These are phyloP conservation scores for Hura crepitans DNA, from an alignment of 441 rosid species.

Conservation along the genomic window DNA sequence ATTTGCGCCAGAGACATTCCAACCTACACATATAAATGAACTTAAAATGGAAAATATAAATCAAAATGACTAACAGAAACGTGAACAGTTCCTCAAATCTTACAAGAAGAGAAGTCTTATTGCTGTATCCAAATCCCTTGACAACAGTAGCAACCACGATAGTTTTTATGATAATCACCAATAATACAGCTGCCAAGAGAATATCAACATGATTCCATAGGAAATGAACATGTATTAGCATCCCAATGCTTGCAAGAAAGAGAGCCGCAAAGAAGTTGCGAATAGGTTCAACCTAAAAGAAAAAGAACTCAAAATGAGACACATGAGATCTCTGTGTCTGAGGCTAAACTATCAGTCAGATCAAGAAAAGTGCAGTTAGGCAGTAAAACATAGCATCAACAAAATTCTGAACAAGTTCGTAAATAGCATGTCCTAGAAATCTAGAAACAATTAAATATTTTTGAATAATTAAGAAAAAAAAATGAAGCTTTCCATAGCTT, in stretches of 20 bases:
- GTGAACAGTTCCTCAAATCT: conserved; percentile 28
- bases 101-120: conserved; percentile 92
- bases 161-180: conserved; percentile 85
- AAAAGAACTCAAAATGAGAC: conserved; percentile 19
- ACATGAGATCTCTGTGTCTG: not conserved
- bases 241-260: conserved; percentile 97
- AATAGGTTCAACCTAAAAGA: conserved; percentile 83
- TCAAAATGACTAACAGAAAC: conserved; percentile 6
- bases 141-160: conserved; percentile 71
- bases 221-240: conserved; percentile 92
- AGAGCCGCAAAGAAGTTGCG: conserved; percentile 98
- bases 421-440: not conserved
- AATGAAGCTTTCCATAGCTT: not conserved
- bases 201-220: conserved; percentile 95
- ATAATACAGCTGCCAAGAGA: conserved; percentile 81
- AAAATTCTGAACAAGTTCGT: not conserved
- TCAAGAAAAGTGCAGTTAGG: not conserved
- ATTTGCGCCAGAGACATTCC: conserved; percentile 97
- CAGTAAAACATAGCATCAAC: not conserved
- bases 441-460: not conserved
- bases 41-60: conserved; percentile 19
- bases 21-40: conserved; percentile 49
- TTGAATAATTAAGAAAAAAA: not conserved
- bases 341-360: not conserved
- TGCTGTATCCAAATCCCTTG: conserved; percentile 88